Base-by-base conservation (phyloP, 2,329 filamentous ascomycete species). In the Hypoxylon sp. region DNA sequence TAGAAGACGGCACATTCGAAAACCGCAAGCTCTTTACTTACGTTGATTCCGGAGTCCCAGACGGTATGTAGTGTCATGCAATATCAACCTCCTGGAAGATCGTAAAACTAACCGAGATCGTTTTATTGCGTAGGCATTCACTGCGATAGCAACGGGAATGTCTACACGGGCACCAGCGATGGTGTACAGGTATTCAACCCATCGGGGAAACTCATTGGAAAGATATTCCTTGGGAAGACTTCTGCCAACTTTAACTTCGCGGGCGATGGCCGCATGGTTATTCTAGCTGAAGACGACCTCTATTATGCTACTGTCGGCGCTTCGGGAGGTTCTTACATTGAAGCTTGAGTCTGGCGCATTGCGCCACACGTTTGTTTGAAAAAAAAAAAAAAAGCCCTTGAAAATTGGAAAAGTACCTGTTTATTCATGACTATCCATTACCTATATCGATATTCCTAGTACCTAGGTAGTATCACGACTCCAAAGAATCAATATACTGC, bases 21-120 rank as follows among this genome's bases (percentile, higher is more conserved):
- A 83, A 84, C 71, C 79, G 82, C 55, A 81, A 82, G 60, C 80
- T 83, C 0, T 91, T 91, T 71, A 87, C 88, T 0, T 88, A 83
- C 65, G 78, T 81, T 2, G 81, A 84, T 48, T 73, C 80, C 1
- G 84, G 86, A 1, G 78, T 87, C 1, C 87, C 88, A 0, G 89
- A 91, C 67, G 89, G 89, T 77, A 78, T 56, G 76, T 72, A 16
- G 29, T 6, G 2, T 3, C 29, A 14, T 11, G n/a, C 19, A 37
- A n/a, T 7, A 16, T 2, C 6, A 2, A 21, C 37, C 30, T 32
- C 29, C 12, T 32, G 11, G 11, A 47, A 41, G 8, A n/a, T 9
- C 32, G 0, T 11, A 41, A 5, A 8, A 19, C 14, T 60, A 12
- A 61, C 34, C 1, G 41, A 41, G 1, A 9, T 21, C 12, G 7